Conservation (phyloP, 371 early-diverging fungal genomes). For the Batkoa obscura region DNA sequence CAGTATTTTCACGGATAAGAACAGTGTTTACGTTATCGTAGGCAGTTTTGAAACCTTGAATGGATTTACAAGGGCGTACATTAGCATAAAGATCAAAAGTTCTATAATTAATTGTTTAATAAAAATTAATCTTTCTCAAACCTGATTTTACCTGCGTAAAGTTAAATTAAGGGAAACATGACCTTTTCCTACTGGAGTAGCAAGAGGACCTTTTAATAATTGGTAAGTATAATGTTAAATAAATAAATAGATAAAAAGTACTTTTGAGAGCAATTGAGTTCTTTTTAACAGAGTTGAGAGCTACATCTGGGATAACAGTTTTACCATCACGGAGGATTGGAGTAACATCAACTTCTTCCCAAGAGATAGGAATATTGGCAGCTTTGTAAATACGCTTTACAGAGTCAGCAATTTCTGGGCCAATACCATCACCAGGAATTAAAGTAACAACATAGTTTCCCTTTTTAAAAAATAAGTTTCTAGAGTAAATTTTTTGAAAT, state of each 20-base stretch:
- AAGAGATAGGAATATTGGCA: conserved; percentile 84
- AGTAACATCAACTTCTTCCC: conserved; percentile 91
- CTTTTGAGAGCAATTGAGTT: conserved; percentile 95
- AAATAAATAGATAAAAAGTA: conserved; percentile 3
- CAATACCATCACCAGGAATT: conserved; percentile 97
- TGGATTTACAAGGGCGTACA: conserved; percentile 90
- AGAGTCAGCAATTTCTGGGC: conserved; percentile 90
- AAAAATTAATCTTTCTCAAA: neutral
- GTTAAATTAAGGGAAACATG: conserved; percentile 97
- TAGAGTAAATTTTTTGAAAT: neutral
- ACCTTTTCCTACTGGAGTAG: conserved; percentile 95
- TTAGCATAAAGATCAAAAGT: conserved; percentile 97
- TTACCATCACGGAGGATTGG: conserved; percentile 81
- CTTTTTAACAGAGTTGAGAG: conserved; percentile 72
- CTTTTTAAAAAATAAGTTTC: conserved; percentile 18
- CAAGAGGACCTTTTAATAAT: conserved; percentile 50
- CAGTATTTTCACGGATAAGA: conserved; percentile 97
- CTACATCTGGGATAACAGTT: conserved; percentile 82
- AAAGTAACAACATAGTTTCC: conserved; percentile 75
- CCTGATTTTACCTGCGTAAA: conserved; percentile 40
- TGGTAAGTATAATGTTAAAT: neutral
- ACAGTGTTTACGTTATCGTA: conserved; percentile 94
- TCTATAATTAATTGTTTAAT: conserved; percentile 16
- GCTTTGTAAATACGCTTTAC: conserved; percentile 86
- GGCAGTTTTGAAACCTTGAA: conserved; percentile 85